phyloP scores from a whole-genome alignment of 225 moss, liverwort and hornwort genomes.

The Rhytidiadelphus loreus region DNA sequence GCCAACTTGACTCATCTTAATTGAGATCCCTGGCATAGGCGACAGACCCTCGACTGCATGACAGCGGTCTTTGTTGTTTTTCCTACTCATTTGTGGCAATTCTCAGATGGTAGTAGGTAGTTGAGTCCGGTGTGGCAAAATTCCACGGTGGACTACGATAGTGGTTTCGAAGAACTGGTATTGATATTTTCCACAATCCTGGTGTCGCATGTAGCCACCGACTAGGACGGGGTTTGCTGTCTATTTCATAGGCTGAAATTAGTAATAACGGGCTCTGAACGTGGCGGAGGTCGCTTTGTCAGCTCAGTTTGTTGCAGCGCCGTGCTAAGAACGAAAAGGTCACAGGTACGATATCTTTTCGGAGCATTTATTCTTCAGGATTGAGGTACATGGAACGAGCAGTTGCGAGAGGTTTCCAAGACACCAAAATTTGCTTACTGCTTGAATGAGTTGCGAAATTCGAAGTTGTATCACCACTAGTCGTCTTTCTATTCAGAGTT shows the following conservation, averaged over 20 bases:
- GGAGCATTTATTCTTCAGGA: neutral
- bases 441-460: neutral
- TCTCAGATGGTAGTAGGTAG: neutral
- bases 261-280: neutral
- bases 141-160: neutral
- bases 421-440: neutral
- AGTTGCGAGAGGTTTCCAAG: neutral
- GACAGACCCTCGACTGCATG: neutral
- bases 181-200: neutral
- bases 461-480: neutral
- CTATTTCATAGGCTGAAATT: neutral
- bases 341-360: neutral
- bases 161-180: neutral
- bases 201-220: neutral
- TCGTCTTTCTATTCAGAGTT: neutral
- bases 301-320: neutral
- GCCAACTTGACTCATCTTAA: neutral
- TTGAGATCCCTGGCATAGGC: no score
- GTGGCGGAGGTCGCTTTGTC: neutral
- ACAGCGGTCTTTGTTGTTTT: neutral
- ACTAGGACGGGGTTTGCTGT: neutral
- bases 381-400: neutral
- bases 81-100: neutral
- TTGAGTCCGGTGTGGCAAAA: neutral
- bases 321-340: neutral